Base-by-base conservation (phyloP, 208 protist genomes). In the Trypanosoma theileri region DNA sequence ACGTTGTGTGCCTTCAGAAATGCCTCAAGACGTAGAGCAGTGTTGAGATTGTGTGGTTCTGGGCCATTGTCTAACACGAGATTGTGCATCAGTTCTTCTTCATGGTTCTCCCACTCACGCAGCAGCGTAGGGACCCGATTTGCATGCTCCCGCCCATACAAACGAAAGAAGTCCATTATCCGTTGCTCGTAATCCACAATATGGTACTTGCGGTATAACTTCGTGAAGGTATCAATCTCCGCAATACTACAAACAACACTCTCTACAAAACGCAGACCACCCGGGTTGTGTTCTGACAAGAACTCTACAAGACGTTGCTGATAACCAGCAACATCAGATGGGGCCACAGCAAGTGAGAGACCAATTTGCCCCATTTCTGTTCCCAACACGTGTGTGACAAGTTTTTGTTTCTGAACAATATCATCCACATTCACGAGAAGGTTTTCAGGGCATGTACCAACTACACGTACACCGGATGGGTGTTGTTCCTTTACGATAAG, bases 11-110 rank as follows among this genome's bases (percentile, higher is more conserved):
- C 73, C 8, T 72, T 66, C 24, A 91, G 66, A 69, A 89, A 93
- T 17, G 83, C 86, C 16, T 65, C 73, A 19, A 90, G 77, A 16
- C 86, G 84, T 69, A 79, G 69, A 11, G 53, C 45, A 16, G 66
- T 62, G 44, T 84, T 75, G n/a, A 95, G 73, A 48, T 77, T 80
- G 14, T 72, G 63, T 61, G 83, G 42, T 66, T 92, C 89, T 22
- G 84, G 85, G 0, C 86, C 86, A 51, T 93, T 91, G 58, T 90
- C 82, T 13, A 93, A 71, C 7, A 95, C 69, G 6, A 95, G 66
- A 60, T 86, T 82, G 44, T 82, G 81, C 79, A 93, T 81, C 48
- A 95, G 62, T 66, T 92, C 86, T 67, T 93, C 85, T 69, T 91
- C 86, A 26, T 72, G 70, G 24, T 82, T 81, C 58, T 86, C 78